Evolutionary conservation across 495 filamentous ascomycete genomes (phyloP).

Genomic region (Corynascus novoguineensis): DNA sequence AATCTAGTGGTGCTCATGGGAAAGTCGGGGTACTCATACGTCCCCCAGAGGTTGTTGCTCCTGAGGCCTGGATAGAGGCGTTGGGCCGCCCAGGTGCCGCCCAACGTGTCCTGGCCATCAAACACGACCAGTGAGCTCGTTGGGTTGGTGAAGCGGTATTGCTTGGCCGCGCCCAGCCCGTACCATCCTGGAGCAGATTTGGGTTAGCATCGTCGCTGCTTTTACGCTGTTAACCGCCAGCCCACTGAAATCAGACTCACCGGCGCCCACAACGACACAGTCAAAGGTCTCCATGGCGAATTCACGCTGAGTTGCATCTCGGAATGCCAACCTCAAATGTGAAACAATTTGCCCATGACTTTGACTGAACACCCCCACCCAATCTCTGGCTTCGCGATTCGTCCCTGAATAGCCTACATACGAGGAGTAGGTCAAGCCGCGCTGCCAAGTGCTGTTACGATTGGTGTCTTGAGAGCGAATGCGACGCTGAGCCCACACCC

Average conservation of each 20-base stretch:
- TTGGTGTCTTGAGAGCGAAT: too few species aligned
- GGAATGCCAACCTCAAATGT: background rate
- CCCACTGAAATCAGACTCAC: conserved; percentile 19
- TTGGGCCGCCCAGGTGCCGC: conserved; percentile 61
- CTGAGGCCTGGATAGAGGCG: conserved; percentile 59
- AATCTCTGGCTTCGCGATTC: too few species aligned
- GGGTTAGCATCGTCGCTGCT: background rate
- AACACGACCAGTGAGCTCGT: conserved; percentile 28
- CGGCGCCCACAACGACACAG: conserved; percentile 38
- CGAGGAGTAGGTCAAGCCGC: too few species aligned
- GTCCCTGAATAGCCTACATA: too few species aligned
- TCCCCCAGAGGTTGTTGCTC: conserved; percentile 51
- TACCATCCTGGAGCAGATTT: conserved; percentile 29
- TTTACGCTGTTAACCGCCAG: background rate
- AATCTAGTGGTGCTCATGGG: conserved; percentile 56
- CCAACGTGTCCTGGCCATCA: conserved; percentile 42
- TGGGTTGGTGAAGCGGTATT: conserved; percentile 29
- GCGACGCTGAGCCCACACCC: too few species aligned
- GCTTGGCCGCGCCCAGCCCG: conserved; percentile 34
- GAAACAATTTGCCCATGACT: background rate
- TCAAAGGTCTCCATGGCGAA: conserved; percentile 28
- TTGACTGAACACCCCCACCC: too few species aligned
- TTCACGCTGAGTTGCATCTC: background rate
- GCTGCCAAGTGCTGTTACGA: too few species aligned
- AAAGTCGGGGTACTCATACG: conserved; percentile 64